A percentile compares a stretch with the other conserved stretches of the same genome.
Evolutionary conservation across 179 eudicot species (phyloP).

Genomic region (Gypsophila paniculata): DNA sequence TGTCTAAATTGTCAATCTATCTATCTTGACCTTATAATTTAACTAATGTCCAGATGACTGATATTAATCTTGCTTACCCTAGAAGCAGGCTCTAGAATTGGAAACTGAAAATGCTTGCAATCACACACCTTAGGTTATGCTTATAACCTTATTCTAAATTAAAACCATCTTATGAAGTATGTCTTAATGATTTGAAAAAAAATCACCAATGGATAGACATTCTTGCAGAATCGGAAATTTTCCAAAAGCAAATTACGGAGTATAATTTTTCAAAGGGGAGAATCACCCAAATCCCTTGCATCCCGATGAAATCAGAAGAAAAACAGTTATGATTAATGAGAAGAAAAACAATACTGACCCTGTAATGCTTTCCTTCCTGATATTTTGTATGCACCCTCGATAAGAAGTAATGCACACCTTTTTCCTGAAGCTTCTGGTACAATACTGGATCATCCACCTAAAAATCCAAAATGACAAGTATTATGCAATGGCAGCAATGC

Average conservation of each 20-base stretch:
- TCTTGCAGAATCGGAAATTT: neutral
- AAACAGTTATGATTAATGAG: neutral
- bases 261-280: neutral
- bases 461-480: slow-evolving; percentile 17
- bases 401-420: slow-evolving; percentile 43
- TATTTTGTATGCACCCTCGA: slow-evolving; percentile 58
- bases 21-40: too few relatives aligned
- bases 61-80: too few relatives aligned
- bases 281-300: neutral
- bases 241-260: neutral
- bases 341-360: slow-evolving; percentile 41
- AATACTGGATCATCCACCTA: slow-evolving; percentile 50
- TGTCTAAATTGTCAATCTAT: too few relatives aligned
- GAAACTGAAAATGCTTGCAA: too few relatives aligned
- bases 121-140: too few relatives aligned
- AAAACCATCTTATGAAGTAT: too few relatives aligned
- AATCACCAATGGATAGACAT: neutral
- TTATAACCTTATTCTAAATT: too few relatives aligned
- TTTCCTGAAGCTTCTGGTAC: slow-evolving; percentile 41
- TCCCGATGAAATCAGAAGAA: neutral
- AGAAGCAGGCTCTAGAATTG: too few relatives aligned
- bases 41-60: too few relatives aligned
- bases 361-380: slow-evolving; percentile 64
- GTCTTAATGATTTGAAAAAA: too few relatives aligned
- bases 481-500: neutral